Base-by-base conservation (phyloP, 2,329 filamentous ascomycete genomes). In the Leptodontidium sp. region DNA sequence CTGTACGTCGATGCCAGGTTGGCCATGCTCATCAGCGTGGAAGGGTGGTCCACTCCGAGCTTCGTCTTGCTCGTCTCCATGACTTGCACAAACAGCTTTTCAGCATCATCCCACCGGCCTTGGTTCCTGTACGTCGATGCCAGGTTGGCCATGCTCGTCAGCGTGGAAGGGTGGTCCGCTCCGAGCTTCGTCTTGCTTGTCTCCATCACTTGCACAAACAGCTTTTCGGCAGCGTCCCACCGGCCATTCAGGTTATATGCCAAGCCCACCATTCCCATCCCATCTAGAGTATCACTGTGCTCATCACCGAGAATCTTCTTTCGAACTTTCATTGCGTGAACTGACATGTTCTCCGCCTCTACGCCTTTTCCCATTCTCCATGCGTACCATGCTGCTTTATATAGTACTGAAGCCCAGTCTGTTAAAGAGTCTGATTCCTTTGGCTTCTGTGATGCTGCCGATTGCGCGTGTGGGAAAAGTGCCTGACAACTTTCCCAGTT, bases 391-490 rank as follows among this genome's bases (percentile, higher is more conserved):
- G 72, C 70, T 66, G 71, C 74, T 12, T 70, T 70, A 29, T 72
- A 71, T 49, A 74, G 43, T 45, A 75, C 26, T 47, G 47, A 70
- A 49, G 72, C 70, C 71, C 70, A 74, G 24, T 67, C 63, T 66
- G 38, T 58, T 40, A 75, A 43, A 26, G 66, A 69, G 9, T 70
- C 68, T 50, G 68, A 3, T 21, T 50, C 59, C 29, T 58, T 43
- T 65, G 71, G 73, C n/a, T 65, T 43, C 45, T 73, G 68, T 69
- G 68, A 47, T 65, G 59, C 40, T 29, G 68, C 65, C 15, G 43
- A 65, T 68, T 72, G 45, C 43, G 64, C 73, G 47, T 76, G 73
- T 49, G 74, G 74, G 40, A 72, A 72, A 29, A 75, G 71, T 26
- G 52, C 24, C 47, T 68, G 52, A 50, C 72, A 76, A 38, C 12